Base-by-base conservation (phyloP, 2,329 filamentous ascomycete genomes). In the Trichoderma harzianum region DNA sequence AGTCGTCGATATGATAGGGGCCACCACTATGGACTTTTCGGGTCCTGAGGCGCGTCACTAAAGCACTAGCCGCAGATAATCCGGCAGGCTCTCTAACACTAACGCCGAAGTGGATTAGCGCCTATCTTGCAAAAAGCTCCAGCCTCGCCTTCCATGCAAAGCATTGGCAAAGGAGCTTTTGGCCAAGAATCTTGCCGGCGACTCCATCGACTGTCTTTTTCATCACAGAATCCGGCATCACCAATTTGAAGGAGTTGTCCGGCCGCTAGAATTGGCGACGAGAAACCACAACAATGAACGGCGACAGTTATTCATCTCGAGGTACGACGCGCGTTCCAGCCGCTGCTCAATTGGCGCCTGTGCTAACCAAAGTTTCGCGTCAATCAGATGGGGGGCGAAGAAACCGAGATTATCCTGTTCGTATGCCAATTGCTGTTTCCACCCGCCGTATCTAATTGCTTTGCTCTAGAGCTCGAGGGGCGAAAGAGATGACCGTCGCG, bases 281-380 rank as follows among this genome's bases (percentile, higher is more conserved):
- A 66, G 61, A 30, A 73, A 74, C 74, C 74, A 62, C 61, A 70
- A 89, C 73, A 73, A 96, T 96, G 93, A 95, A 95, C 91, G 93
- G 92, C 80, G 93, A 95, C 82, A 91, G 86, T 81, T 95, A 95
- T 83, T 90, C 90, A 79, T 90, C 92, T 77, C 89, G 93, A 89
- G 92, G 93, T 93, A 85, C 81, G 85, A 79, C 76, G 76, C 70
- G 78, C 80, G 82, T 80, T 58, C 26, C 11, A n/a, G 32, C 12
- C 36, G 53, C 11, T 12, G 18, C 60, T 60, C 36, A n/a, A 34
- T 53, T 36, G 66, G 34, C 34, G n/a, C 26, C 80, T 78, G 77
- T 76, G 73, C 77, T 77, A 72, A 73, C 72, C 57, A 72, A 8
- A 68, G 63, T 68, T 57, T 72, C 70, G 72, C 72, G 72, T 71